phyloP scores from a whole-genome alignment of 139 green algal genomes.

The Limnomonas spitsbergensis region DNA sequence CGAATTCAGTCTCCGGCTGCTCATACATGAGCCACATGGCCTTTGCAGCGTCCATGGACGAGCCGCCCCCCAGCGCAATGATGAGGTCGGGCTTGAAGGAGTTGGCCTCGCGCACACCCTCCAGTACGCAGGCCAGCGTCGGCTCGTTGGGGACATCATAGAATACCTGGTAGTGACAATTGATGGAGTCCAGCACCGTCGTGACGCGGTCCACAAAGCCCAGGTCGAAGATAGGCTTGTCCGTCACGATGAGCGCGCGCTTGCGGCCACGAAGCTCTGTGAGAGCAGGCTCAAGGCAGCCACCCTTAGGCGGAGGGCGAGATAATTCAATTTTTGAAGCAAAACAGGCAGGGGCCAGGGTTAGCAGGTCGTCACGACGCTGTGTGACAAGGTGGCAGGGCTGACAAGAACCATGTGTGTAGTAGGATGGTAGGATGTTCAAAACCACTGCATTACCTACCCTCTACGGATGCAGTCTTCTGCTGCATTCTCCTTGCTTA shows the following conservation, averaged over 20 bases:
- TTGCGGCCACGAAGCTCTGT: slow-evolving; percentile 48
- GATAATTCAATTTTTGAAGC: too few relatives aligned
- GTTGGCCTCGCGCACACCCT: slow-evolving; percentile 45
- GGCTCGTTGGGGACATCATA: slow-evolving; percentile 61
- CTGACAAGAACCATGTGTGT: too few relatives aligned
- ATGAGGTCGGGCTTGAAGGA: slow-evolving; percentile 61
- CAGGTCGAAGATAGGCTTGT: slow-evolving; percentile 63
- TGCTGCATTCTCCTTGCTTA: too few relatives aligned
- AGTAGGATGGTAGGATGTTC: too few relatives aligned
- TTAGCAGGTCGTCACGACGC: not conserved
- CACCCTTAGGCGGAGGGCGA: too few relatives aligned
- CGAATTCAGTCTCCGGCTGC: slow-evolving; percentile 61
- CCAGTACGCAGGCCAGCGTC: slow-evolving; percentile 53
- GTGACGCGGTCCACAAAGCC: slow-evolving; percentile 44
- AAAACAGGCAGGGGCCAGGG: slow-evolving; percentile 2
- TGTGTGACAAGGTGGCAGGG: not conserved
- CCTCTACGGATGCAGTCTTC: too few relatives aligned
- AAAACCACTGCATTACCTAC: too few relatives aligned
- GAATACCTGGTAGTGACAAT: slow-evolving; percentile 56
- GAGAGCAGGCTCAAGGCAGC: slow-evolving; percentile 56
- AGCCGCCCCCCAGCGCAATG: slow-evolving; percentile 68
- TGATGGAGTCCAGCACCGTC: slow-evolving; percentile 27
- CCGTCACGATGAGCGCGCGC: slow-evolving; percentile 64
- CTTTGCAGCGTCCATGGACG: slow-evolving; percentile 74
- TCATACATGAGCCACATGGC: slow-evolving; percentile 72